Percentiles rank a stretch among this genome's conserved stretches.
Conservation (phyloP, 352 stramenopile species). For the Phytophthora pisi region DNA sequence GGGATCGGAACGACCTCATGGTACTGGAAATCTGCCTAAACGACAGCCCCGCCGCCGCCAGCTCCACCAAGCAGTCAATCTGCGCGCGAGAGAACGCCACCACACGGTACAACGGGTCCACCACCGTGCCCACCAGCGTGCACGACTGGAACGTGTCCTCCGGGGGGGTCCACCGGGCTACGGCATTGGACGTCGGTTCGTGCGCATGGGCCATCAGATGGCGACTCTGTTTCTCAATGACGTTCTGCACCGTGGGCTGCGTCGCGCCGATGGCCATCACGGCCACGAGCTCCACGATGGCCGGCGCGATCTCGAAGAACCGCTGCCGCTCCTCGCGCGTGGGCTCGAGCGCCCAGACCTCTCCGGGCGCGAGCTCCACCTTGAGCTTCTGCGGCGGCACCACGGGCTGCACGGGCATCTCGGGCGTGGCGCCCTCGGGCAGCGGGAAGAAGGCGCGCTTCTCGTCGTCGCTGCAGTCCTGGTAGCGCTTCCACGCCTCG, state of each 20-base stretch:
- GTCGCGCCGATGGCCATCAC: slow-evolving; percentile 32
- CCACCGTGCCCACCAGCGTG: slow-evolving; percentile 14
- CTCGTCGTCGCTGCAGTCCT: slow-evolving; percentile 44
- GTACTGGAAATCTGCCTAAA: slow-evolving; percentile 39
- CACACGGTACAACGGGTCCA: slow-evolving; percentile 33
- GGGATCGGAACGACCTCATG: slow-evolving; percentile 28
- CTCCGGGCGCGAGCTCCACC: slow-evolving; percentile 28
- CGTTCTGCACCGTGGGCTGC: slow-evolving; percentile 25
- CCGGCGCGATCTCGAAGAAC: slow-evolving; percentile 33
- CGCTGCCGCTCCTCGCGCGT: slow-evolving; percentile 26
- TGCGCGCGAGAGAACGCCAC: slow-evolving; percentile 35
- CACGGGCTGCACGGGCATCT: slow-evolving; percentile 4
- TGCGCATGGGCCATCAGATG: slow-evolving; percentile 26
- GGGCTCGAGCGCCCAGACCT: slow-evolving; percentile 34
- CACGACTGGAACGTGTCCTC: slow-evolving; percentile 36
- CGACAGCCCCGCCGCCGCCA: slow-evolving; percentile 36
- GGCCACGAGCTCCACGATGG: slow-evolving; percentile 38
- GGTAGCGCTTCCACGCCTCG: slow-evolving; percentile 52
- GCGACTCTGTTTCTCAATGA: slow-evolving; percentile 30
- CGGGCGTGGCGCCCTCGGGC: neutral
- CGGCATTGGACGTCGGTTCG: slow-evolving; percentile 10
- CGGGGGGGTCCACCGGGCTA: slow-evolving; percentile 31
- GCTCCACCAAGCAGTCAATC: slow-evolving; percentile 41
- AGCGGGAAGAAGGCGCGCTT: slow-evolving; percentile 59
- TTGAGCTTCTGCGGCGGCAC: slow-evolving; percentile 14